phyloP scores from a whole-genome alignment of 345 rosid genomes.

The Mercurialis annua region DNA sequence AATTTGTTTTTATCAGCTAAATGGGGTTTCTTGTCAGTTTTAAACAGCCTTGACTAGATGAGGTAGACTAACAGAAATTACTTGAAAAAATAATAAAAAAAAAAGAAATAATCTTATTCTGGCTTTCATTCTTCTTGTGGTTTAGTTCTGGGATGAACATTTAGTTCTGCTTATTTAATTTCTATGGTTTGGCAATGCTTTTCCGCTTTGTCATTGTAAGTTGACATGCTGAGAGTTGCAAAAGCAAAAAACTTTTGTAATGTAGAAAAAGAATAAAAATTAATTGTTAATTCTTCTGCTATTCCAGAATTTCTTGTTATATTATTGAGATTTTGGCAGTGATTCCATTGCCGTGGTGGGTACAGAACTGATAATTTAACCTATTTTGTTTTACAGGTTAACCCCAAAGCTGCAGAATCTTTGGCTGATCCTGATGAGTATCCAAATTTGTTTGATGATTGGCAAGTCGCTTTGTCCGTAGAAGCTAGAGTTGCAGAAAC shows the following conservation, averaged over 20 bases:
- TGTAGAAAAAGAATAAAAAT: neutral
- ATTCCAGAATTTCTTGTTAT: neutral
- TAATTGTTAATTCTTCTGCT: neutral
- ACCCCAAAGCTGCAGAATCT: constrained; percentile 97
- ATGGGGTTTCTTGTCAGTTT: neutral
- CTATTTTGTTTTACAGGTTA: constrained; percentile 49
- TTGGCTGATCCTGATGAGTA: constrained; percentile 99
- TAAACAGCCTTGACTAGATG: neutral
- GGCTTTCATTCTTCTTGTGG: neutral
- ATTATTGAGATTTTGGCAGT: neutral
- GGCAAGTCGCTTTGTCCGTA: constrained; percentile 90
- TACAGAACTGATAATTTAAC: neutral
- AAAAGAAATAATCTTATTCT: neutral
- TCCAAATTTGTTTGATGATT: constrained; percentile 93
- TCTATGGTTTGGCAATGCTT: neutral
- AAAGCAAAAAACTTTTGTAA: neutral
- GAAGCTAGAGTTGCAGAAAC: constrained; percentile 73
- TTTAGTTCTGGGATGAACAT: neutral
- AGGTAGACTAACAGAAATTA: neutral
- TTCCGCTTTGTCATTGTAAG: neutral
- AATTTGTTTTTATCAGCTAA: neutral
- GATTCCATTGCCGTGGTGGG: neutral
- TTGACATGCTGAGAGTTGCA: neutral
- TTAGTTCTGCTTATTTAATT: neutral
- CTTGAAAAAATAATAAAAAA: neutral